Evolutionary conservation across 2,329 filamentous ascomycete species (phyloP), one percentile per base, ranked within the genome.

Genomic region (Aspergillus eucalypticola): DNA sequence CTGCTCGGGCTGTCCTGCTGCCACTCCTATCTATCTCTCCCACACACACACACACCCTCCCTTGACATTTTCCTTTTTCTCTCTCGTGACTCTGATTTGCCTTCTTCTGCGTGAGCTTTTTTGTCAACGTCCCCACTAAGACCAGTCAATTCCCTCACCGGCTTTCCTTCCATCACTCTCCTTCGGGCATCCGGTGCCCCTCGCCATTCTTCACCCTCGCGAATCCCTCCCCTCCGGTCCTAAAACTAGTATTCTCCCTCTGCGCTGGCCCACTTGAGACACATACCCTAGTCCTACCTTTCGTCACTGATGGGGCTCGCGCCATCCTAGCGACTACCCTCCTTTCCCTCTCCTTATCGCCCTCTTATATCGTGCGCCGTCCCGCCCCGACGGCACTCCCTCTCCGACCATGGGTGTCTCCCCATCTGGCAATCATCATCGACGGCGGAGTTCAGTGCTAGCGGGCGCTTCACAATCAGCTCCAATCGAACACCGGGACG

Each of bases 381-480:
- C 53, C 53, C 53, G 38, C 41, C 17, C 32, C 53, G n/a, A 17
- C 32, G 53, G 32, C 11, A 25, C 51, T 38, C 19, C 51, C 51
- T 39, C 29, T 46, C 56, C 51, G 60, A 74, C 46, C 51, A 77
- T 77, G 75, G 73, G 72, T 55, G 63, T 75, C 56, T 68, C 72
- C 27, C 64, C 72, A 50, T 69, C 69, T 46, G 66, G 69, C 46
- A 73, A 67, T 58, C 75, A 76, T 59, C 75, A 77, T 64, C 72
- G 75, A 60, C 72, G 75, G 63, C 74, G 75, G 56, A 77, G 75
- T 65, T 77, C 75, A 51, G 67, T 75, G 52, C 66, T 76, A 54
- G 72, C 74, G 32, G 69, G 66, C 49, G 58, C 86, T 5, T 78
- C 83, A 5, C 70, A 67, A 48, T 64, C 75, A 27, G 60, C 60